A percentile compares a stretch with the other conserved stretches of the same genome.
Evolutionary conservation across 768 basidiomycete species (phyloP).

Genomic region (Tricholoma sp.): DNA sequence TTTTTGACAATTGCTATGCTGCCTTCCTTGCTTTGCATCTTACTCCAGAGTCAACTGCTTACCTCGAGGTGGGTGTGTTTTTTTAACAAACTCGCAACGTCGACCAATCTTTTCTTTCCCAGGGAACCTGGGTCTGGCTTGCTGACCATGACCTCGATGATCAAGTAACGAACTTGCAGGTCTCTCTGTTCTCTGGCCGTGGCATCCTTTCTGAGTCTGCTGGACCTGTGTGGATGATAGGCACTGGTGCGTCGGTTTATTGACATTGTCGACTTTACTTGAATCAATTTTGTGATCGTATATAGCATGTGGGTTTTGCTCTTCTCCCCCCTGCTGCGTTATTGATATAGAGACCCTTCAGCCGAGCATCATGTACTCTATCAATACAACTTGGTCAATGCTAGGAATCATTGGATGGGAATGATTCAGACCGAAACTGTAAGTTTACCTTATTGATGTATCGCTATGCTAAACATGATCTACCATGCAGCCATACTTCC

Average conservation of each 20-base stretch:
- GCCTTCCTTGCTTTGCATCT: constrained; percentile 67
- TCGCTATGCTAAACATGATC: background rate
- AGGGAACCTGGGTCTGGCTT: constrained; percentile 78
- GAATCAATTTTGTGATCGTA: background rate
- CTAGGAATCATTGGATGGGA: constrained; percentile 65
- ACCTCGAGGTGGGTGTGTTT: constrained; percentile 49
- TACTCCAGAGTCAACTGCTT: constrained; percentile 47
- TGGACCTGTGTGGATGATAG: constrained; percentile 81
- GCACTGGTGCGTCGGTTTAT: constrained; percentile 43
- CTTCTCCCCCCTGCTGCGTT: background rate
- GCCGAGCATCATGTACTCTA: constrained; percentile 69
- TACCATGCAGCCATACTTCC: constrained; percentile 56
- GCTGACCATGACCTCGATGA: constrained; percentile 78
- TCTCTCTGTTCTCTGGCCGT: constrained; percentile 60
- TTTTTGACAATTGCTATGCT: constrained; percentile 46
- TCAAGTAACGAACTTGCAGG: constrained; percentile 33
- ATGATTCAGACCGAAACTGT: constrained; percentile 77
- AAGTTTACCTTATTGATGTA: constrained; percentile 15
- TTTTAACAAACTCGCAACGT: background rate
- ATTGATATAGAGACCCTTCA: constrained; percentile 14
- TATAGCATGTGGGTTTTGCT: constrained; percentile 17
- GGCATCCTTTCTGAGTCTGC: constrained; percentile 70
- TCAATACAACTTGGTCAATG: constrained; percentile 61
- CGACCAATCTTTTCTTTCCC: background rate
- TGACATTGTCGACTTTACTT: background rate